Conservation (phyloP, 2,329 filamentous ascomycete genomes). For the Falciphora oryzae region DNA sequence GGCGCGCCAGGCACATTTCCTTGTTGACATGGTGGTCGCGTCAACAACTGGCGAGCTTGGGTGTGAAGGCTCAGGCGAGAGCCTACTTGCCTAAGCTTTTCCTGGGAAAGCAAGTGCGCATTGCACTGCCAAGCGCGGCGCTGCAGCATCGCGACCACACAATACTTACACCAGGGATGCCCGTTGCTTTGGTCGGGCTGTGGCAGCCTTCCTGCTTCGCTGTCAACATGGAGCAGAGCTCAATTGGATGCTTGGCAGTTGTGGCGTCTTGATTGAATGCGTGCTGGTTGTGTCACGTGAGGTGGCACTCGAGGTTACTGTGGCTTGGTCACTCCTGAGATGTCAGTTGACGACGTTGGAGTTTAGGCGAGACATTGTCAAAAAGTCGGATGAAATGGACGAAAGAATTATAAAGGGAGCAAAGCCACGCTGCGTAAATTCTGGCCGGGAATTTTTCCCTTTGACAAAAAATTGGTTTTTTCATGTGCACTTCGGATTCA, state of each 20-base stretch:
- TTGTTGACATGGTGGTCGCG: background rate
- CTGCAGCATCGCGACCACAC: slow-evolving; percentile 4
- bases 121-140: background rate
- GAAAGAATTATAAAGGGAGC: background rate
- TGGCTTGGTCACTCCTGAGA: background rate
- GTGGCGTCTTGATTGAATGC: background rate
- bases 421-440: no score
- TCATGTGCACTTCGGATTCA: no score
- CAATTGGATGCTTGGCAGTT: background rate
- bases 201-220: background rate
- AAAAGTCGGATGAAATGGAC: background rate
- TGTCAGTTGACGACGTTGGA: background rate
- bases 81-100: background rate
- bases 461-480: background rate
- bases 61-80: background rate
- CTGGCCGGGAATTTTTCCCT: background rate
- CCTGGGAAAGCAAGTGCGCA: background rate
- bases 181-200: background rate
- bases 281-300: background rate
- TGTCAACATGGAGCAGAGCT: background rate
- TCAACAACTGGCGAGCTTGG: background rate
- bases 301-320: background rate
- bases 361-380: background rate
- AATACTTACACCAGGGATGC: background rate
- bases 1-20: background rate